These are phyloP conservation scores for Apiospora hydei DNA, from an alignment of 2,329 filamentous ascomycete species.

Conservation along the genomic window DNA sequence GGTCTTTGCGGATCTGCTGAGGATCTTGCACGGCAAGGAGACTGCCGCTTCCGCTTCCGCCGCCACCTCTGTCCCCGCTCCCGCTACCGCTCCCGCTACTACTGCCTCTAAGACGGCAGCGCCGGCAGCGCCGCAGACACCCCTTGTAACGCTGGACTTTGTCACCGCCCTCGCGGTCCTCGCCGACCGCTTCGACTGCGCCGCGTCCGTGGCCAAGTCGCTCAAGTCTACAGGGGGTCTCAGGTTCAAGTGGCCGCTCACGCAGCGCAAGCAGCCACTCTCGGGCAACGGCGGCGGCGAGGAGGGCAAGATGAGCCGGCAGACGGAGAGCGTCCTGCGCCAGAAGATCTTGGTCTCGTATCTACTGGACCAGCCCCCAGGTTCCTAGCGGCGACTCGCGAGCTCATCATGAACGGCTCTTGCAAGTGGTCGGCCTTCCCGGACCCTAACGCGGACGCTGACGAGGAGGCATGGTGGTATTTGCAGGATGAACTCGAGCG, in stretches of 20 bases:
- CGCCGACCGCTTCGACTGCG: constrained; percentile 76
- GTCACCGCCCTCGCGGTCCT: constrained; percentile 73
- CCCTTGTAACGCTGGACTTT: constrained; percentile 63
- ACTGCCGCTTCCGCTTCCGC: neutral
- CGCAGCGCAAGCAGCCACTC: constrained; percentile 46
- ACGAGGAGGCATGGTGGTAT: constrained; percentile 69
- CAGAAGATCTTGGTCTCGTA: constrained; percentile 74
- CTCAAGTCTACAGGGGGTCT: constrained; percentile 50
- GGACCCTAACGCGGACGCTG: constrained; percentile 40
- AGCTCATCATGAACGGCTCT: constrained; percentile 72
- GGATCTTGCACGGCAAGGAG: constrained; percentile 67
- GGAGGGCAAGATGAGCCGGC: constrained; percentile 48
- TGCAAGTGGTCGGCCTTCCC: constrained; percentile 59
- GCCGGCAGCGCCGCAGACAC: constrained; percentile 32
- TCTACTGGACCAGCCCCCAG: constrained; percentile 68
- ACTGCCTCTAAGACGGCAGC: constrained; percentile 34
- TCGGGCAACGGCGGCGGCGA: constrained; percentile 39
- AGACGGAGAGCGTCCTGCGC: constrained; percentile 70
- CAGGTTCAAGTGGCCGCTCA: constrained; percentile 63
- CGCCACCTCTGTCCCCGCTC: constrained; percentile 24
- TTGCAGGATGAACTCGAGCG: constrained; percentile 73
- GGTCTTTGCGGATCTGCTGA: constrained; percentile 72
- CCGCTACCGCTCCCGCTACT: neutral
- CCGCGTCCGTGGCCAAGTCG: constrained; percentile 60
- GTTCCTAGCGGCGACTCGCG: constrained; percentile 67